A percentile compares a stretch with the other conserved stretches of the same genome.
Evolutionary conservation across 2,329 filamentous ascomycete genomes (phyloP).

Genomic region (Rhinocladiella similis): DNA sequence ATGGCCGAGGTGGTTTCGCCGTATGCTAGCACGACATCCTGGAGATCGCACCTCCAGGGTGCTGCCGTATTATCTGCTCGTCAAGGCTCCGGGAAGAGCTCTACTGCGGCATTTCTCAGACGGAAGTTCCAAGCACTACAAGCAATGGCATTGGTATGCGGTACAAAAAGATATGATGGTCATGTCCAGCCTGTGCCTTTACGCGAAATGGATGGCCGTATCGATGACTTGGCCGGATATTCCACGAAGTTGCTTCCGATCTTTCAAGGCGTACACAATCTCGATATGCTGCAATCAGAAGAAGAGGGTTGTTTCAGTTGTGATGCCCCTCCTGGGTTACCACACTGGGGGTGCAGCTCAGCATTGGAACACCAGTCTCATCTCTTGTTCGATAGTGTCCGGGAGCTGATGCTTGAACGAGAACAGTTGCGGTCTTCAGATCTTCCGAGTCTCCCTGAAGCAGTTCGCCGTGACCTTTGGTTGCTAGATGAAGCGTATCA

Average conservation of each 20-base stretch:
- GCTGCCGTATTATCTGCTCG: constrained; percentile 2
- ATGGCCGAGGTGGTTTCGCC: constrained; percentile 12
- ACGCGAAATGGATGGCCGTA: not conserved
- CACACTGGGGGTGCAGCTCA: constrained; percentile 12
- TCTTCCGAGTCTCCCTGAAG: not conserved
- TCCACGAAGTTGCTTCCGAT: constrained; percentile 10
- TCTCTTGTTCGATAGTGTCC: constrained; percentile 7
- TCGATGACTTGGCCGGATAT: constrained; percentile 14
- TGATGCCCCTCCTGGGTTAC: constrained; percentile 4
- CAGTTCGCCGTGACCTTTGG: constrained; percentile 7
- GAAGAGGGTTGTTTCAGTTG: not conserved
- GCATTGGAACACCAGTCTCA: constrained; percentile 10
- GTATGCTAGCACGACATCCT: not conserved
- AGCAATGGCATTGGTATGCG: constrained; percentile 11
- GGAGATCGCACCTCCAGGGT: constrained; percentile 11
- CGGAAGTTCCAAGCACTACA: constrained; percentile 13
- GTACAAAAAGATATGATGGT: constrained; percentile 5
- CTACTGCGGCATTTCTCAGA: constrained; percentile 1
- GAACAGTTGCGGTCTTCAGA: not conserved
- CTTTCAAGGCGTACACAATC: constrained; percentile 8
- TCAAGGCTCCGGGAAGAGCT: not conserved
- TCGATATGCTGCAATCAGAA: not conserved
- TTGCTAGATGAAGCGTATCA: constrained; percentile 16
- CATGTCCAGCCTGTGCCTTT: not conserved
- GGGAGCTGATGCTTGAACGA: not conserved